Conservation (phyloP, 176 grass and related monocot species). For the Raddia distichophylla region DNA sequence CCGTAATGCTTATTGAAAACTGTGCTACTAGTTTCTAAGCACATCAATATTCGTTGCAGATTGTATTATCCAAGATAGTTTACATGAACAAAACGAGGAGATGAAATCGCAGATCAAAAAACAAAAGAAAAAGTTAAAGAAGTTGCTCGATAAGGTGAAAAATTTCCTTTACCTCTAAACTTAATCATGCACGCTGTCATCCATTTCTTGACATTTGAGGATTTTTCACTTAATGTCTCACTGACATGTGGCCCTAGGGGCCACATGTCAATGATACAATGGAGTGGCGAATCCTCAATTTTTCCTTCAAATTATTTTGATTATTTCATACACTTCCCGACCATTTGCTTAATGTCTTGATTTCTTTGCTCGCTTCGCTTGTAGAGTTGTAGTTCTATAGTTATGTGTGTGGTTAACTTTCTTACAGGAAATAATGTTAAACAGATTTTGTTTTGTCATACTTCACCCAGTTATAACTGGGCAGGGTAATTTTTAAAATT, state of each 20-base stretch:
- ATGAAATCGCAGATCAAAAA: conserved; percentile 55
- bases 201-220: neutral
- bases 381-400: neutral
- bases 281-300: neutral
- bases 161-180: neutral
- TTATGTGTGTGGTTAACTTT: neutral
- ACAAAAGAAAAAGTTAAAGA: conserved; percentile 76
- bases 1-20: conserved; percentile 5
- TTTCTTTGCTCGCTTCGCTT: neutral
- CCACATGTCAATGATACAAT: neutral
- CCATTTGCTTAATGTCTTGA: neutral
- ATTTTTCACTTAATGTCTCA: neutral
- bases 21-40: conserved; percentile 30
- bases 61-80: conserved; percentile 40
- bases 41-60: conserved; percentile 47
- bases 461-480: neutral
- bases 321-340: neutral
- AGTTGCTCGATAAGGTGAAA: conserved; percentile 73
- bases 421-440: neutral
- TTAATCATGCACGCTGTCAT: neutral
- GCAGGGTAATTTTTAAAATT: neutral
- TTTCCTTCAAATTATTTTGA: neutral
- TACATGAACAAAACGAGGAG: conserved; percentile 57
- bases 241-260: neutral
- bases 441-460: neutral